Percentiles rank a stretch among this genome's conserved stretches.
phyloP scores from a whole-genome alignment of 305 asterid species.

The Fraxinus dipetala region DNA sequence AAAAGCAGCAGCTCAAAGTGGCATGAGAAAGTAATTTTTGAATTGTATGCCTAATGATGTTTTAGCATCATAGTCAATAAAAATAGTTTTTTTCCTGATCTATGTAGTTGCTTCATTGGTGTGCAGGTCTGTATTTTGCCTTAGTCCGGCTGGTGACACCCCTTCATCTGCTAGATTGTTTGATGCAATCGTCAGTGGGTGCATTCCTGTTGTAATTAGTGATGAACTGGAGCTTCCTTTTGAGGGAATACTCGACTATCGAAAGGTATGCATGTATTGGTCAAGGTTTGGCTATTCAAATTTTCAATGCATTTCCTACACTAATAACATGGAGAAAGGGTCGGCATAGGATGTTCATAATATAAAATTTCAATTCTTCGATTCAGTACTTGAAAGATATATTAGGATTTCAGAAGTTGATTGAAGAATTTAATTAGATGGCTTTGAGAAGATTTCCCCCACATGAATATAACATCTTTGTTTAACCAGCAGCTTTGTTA shows the following conservation, averaged over 20 bases:
- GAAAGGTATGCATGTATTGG: constrained; percentile 51
- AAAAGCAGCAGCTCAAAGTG: constrained; percentile 81
- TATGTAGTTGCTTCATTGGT: constrained; percentile 27
- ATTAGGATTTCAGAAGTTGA: background rate
- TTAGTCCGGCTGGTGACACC: constrained; percentile 95
- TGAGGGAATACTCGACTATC: constrained; percentile 95
- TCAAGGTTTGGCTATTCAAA: constrained; percentile 21
- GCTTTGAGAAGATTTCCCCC: constrained; percentile 4
- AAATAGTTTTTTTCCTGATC: constrained; percentile 4
- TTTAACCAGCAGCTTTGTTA: background rate
- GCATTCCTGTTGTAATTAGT: constrained; percentile 89
- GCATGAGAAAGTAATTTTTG: constrained; percentile 81
- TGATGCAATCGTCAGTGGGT: constrained; percentile 95
- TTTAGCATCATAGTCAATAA: constrained; percentile 16
- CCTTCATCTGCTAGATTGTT: constrained; percentile 97
- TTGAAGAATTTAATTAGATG: constrained; percentile 4
- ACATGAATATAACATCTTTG: background rate
- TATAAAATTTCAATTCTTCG: background rate
- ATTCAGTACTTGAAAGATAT: background rate
- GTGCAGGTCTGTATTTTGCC: constrained; percentile 85
- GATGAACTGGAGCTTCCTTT: constrained; percentile 98
- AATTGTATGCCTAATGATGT: constrained; percentile 19
- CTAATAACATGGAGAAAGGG: background rate
- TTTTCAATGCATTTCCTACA: constrained; percentile 14
- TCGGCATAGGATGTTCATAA: background rate